A percentile compares a stretch with the other conserved stretches of the same genome.
phyloP scores from a whole-genome alignment of 2,329 filamentous ascomycete genomes.

The Pyrenophora tritici-repentis region DNA sequence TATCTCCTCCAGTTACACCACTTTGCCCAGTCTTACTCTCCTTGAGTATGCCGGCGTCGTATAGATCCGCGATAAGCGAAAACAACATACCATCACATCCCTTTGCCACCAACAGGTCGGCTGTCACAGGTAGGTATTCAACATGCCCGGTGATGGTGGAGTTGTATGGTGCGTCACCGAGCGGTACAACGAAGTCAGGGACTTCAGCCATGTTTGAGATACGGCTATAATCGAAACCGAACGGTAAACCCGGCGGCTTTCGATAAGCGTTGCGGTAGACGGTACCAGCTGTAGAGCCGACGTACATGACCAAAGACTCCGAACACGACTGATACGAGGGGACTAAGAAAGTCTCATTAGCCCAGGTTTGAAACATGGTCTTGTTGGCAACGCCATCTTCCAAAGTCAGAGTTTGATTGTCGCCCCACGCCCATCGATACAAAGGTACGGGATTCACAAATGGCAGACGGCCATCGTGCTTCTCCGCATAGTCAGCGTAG shows the following conservation, averaged over 20 bases:
- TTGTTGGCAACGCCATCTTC: slow-evolving; percentile 57
- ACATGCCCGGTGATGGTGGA: slow-evolving; percentile 55
- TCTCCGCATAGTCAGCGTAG: slow-evolving; percentile 56
- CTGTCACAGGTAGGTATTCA: slow-evolving; percentile 62
- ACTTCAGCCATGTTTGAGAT: slow-evolving; percentile 56
- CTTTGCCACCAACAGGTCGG: slow-evolving; percentile 62
- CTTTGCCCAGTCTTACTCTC: slow-evolving; percentile 53
- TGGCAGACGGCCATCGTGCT: slow-evolving; percentile 52
- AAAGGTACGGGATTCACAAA: slow-evolving; percentile 58
- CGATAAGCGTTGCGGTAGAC: slow-evolving; percentile 55
- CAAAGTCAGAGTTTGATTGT: slow-evolving; percentile 45
- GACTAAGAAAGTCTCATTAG: slow-evolving; percentile 53
- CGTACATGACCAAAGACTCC: slow-evolving; percentile 56
- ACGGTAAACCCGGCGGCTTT: slow-evolving; percentile 51
- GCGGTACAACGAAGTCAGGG: slow-evolving; percentile 54
- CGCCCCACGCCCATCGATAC: slow-evolving; percentile 55
- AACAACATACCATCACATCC: slow-evolving; percentile 66
- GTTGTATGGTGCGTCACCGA: slow-evolving; percentile 52
- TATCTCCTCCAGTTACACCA: slow-evolving; percentile 48
- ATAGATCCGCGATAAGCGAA: slow-evolving; percentile 58
- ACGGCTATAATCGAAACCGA: slow-evolving; percentile 55
- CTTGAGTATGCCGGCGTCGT: slow-evolving; percentile 55
- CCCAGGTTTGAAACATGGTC: slow-evolving; percentile 56
- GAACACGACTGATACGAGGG: slow-evolving; percentile 54
- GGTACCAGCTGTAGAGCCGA: slow-evolving; percentile 45